phyloP scores from a whole-genome alignment of 441 rosid genomes.

The Bruguiera hainesii region DNA sequence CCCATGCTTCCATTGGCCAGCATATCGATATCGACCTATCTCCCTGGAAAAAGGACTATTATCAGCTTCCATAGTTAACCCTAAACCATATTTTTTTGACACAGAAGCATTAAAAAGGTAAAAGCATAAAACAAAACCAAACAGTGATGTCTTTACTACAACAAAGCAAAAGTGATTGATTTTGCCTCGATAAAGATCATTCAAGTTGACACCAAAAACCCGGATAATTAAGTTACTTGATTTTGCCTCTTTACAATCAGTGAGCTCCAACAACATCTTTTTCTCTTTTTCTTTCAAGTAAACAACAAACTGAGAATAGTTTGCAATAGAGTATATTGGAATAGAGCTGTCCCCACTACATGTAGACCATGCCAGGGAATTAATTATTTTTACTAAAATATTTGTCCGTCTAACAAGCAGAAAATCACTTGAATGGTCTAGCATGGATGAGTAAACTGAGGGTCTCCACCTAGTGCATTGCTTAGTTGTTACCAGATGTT shows the following conservation, averaged over 20 bases:
- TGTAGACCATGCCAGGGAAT: background rate
- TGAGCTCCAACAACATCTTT: background rate
- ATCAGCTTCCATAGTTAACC: constrained; percentile 16
- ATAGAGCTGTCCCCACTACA: too few species aligned
- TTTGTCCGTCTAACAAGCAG: too few species aligned
- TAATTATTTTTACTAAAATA: background rate
- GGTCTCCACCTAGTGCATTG: too few species aligned
- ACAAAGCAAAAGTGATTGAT: background rate
- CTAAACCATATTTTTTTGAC: constrained; percentile 7
- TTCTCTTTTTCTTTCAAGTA: background rate
- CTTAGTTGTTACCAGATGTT: too few species aligned
- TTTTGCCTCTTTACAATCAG: background rate
- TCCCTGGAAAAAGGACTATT: constrained; percentile 49
- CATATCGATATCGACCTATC: constrained; percentile 88
- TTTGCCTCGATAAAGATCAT: background rate
- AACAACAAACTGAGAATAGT: background rate
- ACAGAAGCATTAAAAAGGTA: background rate
- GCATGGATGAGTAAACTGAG: too few species aligned
- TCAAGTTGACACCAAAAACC: background rate
- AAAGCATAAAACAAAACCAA: background rate
- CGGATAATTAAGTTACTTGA: background rate
- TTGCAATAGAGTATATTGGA: background rate
- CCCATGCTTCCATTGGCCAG: constrained; percentile 95
- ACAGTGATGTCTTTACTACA: background rate
- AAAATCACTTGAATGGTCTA: too few species aligned